Evolutionary conservation across 2,329 filamentous ascomycete species (phyloP).

Genomic region (Pseudogymnoascus sp.): DNA sequence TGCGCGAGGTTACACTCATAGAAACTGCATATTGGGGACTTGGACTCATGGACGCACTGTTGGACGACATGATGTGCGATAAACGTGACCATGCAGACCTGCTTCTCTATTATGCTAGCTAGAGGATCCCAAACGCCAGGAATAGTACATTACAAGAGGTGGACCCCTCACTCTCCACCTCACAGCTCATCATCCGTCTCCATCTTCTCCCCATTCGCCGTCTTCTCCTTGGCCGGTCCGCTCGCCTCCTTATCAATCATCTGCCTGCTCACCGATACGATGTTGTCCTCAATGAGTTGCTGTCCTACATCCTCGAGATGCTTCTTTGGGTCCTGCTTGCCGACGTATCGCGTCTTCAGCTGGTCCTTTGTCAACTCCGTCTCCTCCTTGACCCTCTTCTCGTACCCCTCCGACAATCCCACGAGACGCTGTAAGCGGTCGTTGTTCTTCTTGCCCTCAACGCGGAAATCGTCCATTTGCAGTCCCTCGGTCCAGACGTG

Average conservation of each 20-base stretch:
- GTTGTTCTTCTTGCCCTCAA: constrained; percentile 77
- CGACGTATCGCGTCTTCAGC: constrained; percentile 96
- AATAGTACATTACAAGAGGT: constrained; percentile 8
- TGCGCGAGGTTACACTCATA: neutral
- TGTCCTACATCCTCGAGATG: constrained; percentile 95
- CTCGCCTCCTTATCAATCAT: constrained; percentile 99
- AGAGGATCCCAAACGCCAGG: constrained; percentile 7
- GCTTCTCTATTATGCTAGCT: constrained; percentile 10
- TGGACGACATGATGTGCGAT: neutral
- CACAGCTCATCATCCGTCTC: constrained; percentile 52
- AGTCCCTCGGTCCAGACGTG: constrained; percentile 98
- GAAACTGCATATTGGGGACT: neutral
- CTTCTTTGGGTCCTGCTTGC: constrained; percentile 99
- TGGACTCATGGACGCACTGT: neutral
- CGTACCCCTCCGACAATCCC: constrained; percentile 85
- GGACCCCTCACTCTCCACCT: neutral
- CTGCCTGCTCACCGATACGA: constrained; percentile 93
- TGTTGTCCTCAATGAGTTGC: constrained; percentile 97
- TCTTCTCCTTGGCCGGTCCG: constrained; percentile 63
- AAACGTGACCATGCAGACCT: constrained; percentile 8
- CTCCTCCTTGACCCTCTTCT: constrained; percentile 98
- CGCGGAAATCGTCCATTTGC: constrained; percentile 91
- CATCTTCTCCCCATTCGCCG: constrained; percentile 52
- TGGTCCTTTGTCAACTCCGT: constrained; percentile 95
- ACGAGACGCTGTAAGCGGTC: constrained; percentile 84